Evolutionary conservation across 306 rosid species (phyloP).

Genomic region (Comarum palustre): DNA sequence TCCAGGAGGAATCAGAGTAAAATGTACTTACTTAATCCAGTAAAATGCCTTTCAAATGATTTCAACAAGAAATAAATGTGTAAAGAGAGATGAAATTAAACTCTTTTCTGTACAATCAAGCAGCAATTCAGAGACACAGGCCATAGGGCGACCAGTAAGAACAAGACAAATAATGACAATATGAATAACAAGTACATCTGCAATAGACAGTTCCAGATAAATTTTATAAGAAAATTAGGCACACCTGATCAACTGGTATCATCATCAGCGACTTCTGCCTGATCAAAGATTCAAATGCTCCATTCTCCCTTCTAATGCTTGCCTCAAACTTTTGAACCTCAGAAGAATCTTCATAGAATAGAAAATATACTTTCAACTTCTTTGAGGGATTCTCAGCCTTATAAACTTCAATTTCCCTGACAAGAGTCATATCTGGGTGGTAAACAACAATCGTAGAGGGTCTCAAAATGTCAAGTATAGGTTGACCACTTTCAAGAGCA

Average conservation of each 20-base stretch:
- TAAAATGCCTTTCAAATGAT: no score
- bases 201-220: constrained; percentile 1
- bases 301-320: constrained; percentile 86
- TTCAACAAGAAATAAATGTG: no score
- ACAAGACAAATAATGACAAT: not conserved
- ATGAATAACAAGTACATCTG: not conserved
- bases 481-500: constrained; percentile 90
- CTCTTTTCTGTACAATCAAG: not conserved
- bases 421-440: constrained; percentile 94
- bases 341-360: constrained; percentile 88
- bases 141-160: not conserved
- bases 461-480: constrained; percentile 72
- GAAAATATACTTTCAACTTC: constrained; percentile 72
- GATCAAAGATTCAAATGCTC: constrained; percentile 93
- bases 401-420: constrained; percentile 84
- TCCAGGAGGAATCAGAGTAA: not conserved
- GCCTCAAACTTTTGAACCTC: constrained; percentile 95
- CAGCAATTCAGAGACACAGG: not conserved
- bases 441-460: constrained; percentile 77
- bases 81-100: no score
- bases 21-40: no score
- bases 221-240: not conserved
- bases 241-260: constrained; percentile 92
- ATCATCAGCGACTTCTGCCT: constrained; percentile 97
- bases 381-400: constrained; percentile 75